Evolutionary conservation across 2,329 filamentous ascomycete species (phyloP), one percentile per base, ranked within the genome.

Genomic region (Xylaria multiplex): DNA sequence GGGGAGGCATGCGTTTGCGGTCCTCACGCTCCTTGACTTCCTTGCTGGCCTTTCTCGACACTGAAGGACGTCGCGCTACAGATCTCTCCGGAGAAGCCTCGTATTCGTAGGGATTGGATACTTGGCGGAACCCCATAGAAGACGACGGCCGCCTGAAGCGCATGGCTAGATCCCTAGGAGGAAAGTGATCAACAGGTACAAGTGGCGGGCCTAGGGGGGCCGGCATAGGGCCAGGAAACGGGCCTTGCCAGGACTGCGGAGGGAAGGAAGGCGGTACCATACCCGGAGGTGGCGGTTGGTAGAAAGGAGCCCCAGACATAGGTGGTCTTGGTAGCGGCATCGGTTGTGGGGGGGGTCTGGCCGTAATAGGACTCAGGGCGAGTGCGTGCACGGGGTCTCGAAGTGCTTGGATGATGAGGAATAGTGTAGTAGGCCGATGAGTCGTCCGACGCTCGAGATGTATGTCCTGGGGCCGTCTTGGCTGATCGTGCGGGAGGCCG

Each of bases 1-100:
- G 84, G 16, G 84, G 84, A 24, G 85, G 84, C 84, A 86, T 85
- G 35, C 79, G 77, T 56, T 72, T 76, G 37, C 81, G 79, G 58
- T 84, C 83, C 1, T 85, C 81, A 0, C 83, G 80, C 4, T 77
- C 73, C 1, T 85, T 81, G 0, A 82, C 79, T 7, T 77, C 73
- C 61, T 80, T 82, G 68, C 73, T 69, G 42, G 49, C 40, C 56
- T 74, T 78, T 72, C 76, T 81, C 13, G 77, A 77, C 40, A 78
- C 73, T 0, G 84, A 85, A n/a, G 80, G 69, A 24, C 82, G 81
- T 30, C 83, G 79, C 5, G 76, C 54, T 1, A 82, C 65, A 3
- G 73, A 75, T 13, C 77, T 74, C 2, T 78, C 73, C 32, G 79
- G 74, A 4, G 82, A 77, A 11, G 66, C 79, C 2, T 83, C 81